These are phyloP conservation scores for Kalmusia sp. DNA, from an alignment of 2,329 filamentous ascomycete genomes.

Conservation along the genomic window DNA sequence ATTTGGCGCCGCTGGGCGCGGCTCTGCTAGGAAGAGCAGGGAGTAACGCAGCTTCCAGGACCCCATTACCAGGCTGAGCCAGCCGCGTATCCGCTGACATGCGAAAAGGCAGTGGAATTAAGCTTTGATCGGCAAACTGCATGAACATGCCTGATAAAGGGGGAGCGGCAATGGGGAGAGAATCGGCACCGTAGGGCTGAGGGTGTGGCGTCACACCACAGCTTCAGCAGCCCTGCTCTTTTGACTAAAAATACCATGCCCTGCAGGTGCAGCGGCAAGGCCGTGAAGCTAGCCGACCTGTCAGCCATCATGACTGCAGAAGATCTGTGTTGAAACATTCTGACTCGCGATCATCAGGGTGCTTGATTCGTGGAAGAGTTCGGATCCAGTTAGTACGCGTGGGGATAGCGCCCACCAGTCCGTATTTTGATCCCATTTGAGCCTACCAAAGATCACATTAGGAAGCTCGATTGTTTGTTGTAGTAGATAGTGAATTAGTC, in stretches of 20 bases:
- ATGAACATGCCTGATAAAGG: conserved; percentile 4
- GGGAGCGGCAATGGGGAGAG: not conserved
- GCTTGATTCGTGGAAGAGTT: not conserved
- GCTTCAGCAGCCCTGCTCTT: not conserved
- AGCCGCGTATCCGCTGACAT: not conserved
- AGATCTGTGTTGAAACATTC: not conserved
- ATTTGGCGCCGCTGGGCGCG: too few species aligned
- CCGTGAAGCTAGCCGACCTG: not conserved
- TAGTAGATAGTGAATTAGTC: too few species aligned
- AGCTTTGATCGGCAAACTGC: conserved; percentile 12
- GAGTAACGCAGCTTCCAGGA: not conserved
- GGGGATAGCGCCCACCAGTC: too few species aligned
- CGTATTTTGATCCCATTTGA: too few species aligned
- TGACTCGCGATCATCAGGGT: not conserved
- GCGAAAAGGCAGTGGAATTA: conserved; percentile 1
- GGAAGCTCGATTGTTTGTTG: too few species aligned
- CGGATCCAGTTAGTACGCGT: not conserved
- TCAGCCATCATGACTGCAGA: not conserved
- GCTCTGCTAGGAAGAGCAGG: too few species aligned
- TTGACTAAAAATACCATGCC: not conserved
- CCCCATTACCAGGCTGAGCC: not conserved
- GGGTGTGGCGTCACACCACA: conserved; percentile 7
- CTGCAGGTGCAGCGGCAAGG: not conserved
- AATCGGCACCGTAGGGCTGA: not conserved
- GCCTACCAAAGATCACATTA: too few species aligned